These are phyloP conservation scores for Ailanthus altissimus DNA, from an alignment of 345 rosid genomes.

Conservation along the genomic window DNA sequence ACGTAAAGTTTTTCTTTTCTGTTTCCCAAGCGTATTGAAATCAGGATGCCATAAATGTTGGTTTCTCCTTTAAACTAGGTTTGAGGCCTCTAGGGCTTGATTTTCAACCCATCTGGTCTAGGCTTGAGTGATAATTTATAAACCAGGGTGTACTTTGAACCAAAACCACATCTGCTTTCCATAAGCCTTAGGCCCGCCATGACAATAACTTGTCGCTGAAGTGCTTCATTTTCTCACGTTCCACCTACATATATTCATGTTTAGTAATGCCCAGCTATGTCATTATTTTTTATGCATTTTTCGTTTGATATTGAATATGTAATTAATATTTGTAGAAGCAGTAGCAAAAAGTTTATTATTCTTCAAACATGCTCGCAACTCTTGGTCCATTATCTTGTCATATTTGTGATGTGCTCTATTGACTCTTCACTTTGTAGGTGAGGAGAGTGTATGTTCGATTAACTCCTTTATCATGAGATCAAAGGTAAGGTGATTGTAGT, in stretches of 20 bases:
- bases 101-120: background rate
- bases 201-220: background rate
- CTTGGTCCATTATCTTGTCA: background rate
- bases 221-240: background rate
- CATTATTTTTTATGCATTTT: background rate
- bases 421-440: conserved; percentile 43
- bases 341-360: background rate
- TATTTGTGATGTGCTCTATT: background rate
- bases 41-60: background rate
- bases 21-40: background rate
- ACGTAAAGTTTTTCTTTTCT: too few relatives aligned
- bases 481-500: conserved; percentile 44
- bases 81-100: background rate
- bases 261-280: background rate
- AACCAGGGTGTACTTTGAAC: background rate
- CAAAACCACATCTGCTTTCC: background rate
- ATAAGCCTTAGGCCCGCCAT: background rate
- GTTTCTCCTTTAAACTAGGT: background rate
- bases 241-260: background rate
- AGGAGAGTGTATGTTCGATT: conserved; percentile 57
- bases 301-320: background rate
- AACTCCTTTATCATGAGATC: conserved; percentile 48
- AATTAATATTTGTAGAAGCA: background rate
- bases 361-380: background rate
- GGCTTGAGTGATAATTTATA: background rate